Evolutionary conservation across 352 stramenopile genomes (phyloP), one percentile per base, ranked within the genome.

Genomic region (Phytopythium cucurbitacearum): DNA sequence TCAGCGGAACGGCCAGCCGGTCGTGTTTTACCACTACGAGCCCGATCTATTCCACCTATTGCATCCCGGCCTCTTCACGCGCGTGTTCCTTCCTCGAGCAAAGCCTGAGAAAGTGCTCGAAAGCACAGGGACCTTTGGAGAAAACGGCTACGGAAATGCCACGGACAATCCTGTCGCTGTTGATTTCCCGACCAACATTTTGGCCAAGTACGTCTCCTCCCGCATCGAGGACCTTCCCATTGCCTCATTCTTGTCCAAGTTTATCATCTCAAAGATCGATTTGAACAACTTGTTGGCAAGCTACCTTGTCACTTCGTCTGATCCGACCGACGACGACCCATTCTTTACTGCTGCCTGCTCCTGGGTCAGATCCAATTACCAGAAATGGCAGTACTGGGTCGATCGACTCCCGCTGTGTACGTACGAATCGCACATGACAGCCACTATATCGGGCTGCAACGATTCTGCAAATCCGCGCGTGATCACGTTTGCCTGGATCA

Each of bases 21-120:
- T 85, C 11, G 12, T 81, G 0, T 87, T 87, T 48, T 82, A 80
- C 49, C 62, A 83, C 45, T 84, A 62, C 28, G 45, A 84, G 54
- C 76, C 76, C 3, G 74, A 84, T 35, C 11, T 69, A 4, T 82
- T 85, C 44, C 63, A 76, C 3, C 48, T 71, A 13, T 42, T 35
- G 1, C 34, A 87, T 48, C 48, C 69, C 0, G 56, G 53, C 0
- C 15, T 64, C 10, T 82, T 85, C 33, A 40, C 73, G 13, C 69
- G 73, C 5, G 60, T 87, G 4, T 70, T 69, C 11, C 48, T 85
- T 16, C 77, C 77, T 7, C 60, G 43, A 0, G 52, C 64, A 0
- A 38, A 60, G 0, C 62, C 74, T 0, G 70, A 71, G 15, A 48
- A 53, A 5, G 59, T 84, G 0, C 59, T 60, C 9, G n/a, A 65